phyloP scores from a whole-genome alignment of 129 eudicot genomes.

The Tagetes patula region DNA sequence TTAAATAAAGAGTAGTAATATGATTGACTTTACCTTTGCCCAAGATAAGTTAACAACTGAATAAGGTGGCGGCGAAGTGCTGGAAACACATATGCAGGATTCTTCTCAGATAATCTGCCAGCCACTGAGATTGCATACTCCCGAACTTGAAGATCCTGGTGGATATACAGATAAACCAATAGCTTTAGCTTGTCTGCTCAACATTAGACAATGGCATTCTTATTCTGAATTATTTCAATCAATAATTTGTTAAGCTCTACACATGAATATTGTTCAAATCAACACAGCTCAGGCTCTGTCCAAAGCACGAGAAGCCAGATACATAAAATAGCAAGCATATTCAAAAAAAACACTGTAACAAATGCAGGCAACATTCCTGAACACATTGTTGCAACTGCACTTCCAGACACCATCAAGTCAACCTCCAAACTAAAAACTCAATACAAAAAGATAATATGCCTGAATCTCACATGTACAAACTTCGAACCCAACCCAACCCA shows the following conservation, averaged over 20 bases:
- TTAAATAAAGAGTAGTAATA: constrained; percentile 8
- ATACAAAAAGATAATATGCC: background rate
- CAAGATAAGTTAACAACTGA: constrained; percentile 77
- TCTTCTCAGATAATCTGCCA: constrained; percentile 93
- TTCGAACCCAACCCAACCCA: background rate
- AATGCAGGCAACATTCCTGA: background rate
- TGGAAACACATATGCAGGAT: constrained; percentile 98
- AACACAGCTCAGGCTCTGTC: constrained; percentile 21
- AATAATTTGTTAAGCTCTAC: background rate
- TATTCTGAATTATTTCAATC: constrained; percentile 5
- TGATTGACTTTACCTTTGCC: constrained; percentile 62
- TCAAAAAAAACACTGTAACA: background rate
- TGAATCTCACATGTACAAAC: background rate
- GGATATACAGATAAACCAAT: constrained; percentile 19
- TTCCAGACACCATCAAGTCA: background rate
- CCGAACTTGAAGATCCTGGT: constrained; percentile 87
- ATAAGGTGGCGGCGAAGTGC: constrained; percentile 97
- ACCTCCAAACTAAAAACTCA: constrained; percentile 5
- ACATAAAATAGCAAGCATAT: background rate
- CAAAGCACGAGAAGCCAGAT: background rate
- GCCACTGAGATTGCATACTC: constrained; percentile 91
- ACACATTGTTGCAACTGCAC: constrained; percentile 15
- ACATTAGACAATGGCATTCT: constrained; percentile 13
- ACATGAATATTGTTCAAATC: background rate
- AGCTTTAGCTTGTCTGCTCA: constrained; percentile 12